Base-by-base conservation (phyloP, 1,139 yeast genomes). In the Arxiozyma heterogenica region DNA sequence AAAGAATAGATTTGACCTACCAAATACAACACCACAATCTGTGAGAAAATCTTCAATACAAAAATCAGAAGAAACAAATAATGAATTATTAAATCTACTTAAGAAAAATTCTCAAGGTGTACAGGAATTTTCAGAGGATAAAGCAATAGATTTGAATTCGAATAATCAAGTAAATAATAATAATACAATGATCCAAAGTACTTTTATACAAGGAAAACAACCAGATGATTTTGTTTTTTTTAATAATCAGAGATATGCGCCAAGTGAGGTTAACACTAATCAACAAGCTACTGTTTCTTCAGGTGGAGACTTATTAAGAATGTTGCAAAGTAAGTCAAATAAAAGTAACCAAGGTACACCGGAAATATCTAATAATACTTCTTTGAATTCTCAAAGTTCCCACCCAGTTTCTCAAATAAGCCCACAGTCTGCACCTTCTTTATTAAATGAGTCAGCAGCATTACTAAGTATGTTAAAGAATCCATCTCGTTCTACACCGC, bases 1-100 rank as follows among this genome's bases (percentile, higher is more conserved):
- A 50, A 55, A 44, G 38, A 45, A 50, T 11, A 30, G 47, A 30
- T 45, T 20, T 17, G 25, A 38, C 17, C 18, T 25, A 18, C 39
- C 38, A 34, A 34, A 34, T 6, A 34, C 39, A n/a, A 34, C 21
- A 27, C 3, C 25, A 7, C 47, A 25, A 18, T 2, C 17, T 45
- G 25, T 18, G 9, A 20, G 15, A 18, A 45, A 45, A 18, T 27
- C 47, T 20, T 45, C 47, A 12, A n/a, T 45, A n/a, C 38, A 27
- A 21, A 49, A 38, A 18, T 20, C 47, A 11, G 43, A 41, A 15
- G 38, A 54, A 42, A 46, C 59, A 9, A 52, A 52, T 25, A 30
- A 50, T 50, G 55, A 53, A 47, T 47, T 59, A 44, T 20, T 56
- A 41, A 27, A 51, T 22, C 51, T 60, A 53, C 39, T 60, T 39